These are phyloP conservation scores for Phyllosticta ampelicida DNA, from an alignment of 2,329 filamentous ascomycete genomes.

Conservation along the genomic window DNA sequence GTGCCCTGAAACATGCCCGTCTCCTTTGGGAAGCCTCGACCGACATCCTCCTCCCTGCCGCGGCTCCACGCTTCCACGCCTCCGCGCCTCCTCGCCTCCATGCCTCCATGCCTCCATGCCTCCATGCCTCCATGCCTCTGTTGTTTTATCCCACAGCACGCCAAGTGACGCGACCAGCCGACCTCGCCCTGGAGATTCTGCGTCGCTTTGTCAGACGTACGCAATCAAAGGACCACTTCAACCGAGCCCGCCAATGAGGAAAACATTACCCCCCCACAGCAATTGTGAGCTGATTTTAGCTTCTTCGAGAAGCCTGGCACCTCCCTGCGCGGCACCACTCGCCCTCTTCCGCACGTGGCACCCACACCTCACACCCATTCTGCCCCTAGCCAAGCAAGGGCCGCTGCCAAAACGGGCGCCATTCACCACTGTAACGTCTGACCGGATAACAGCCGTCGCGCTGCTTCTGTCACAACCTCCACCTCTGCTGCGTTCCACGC, in stretches of 20 bases:
- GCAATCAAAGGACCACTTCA: background rate
- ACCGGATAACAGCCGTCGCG: background rate
- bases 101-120: background rate
- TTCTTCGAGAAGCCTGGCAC: conserved; percentile 10
- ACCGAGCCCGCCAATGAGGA: background rate
- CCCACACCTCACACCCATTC: too few relatives aligned
- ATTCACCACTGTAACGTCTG: background rate
- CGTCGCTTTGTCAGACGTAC: background rate
- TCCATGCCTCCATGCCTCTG: too few relatives aligned
- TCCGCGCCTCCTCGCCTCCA: background rate
- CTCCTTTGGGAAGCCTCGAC: background rate
- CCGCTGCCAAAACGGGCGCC: too few relatives aligned
- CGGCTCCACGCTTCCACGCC: background rate
- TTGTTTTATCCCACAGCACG: too few relatives aligned
- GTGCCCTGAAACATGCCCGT: background rate
- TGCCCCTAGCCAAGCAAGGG: too few relatives aligned
- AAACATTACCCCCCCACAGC: conserved; percentile 5
- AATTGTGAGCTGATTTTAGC: background rate
- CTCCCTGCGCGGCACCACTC: background rate
- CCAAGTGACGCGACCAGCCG: background rate
- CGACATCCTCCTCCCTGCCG: background rate
- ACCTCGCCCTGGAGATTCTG: background rate
- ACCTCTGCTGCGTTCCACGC: background rate
- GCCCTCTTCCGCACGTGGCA: conserved; percentile 8
- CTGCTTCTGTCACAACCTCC: background rate